Evolutionary conservation across 2,329 filamentous ascomycete genomes (phyloP).

Genomic region (Ophiostoma tasmaniense): DNA sequence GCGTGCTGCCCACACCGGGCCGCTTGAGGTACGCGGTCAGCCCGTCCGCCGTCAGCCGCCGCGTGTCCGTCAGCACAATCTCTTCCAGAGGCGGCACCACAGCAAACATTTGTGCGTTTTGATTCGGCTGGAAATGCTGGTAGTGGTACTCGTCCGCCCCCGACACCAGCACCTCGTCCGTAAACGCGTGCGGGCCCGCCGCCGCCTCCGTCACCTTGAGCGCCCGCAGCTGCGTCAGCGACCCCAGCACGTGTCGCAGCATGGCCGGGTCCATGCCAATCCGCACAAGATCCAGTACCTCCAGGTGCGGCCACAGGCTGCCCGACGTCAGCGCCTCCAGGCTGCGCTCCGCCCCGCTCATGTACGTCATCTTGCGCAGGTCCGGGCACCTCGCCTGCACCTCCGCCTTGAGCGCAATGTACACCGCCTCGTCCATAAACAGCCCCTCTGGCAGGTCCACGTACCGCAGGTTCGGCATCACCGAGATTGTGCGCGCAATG

Average conservation of each 20-base stretch:
- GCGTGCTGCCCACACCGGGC: constrained; percentile 47
- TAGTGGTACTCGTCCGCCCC: background rate
- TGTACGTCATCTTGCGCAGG: constrained; percentile 83
- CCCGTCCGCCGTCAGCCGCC: constrained; percentile 63
- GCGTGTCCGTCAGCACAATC: constrained; percentile 62
- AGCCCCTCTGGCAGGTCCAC: constrained; percentile 86
- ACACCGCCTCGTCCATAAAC: constrained; percentile 70
- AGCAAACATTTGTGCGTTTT: constrained; percentile 45
- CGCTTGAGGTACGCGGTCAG: constrained; percentile 59
- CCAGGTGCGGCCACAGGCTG: constrained; percentile 59
- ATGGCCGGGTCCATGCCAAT: constrained; percentile 62
- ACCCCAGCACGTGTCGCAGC: constrained; percentile 61
- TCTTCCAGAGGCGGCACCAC: constrained; percentile 67
- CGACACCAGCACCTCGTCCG: constrained; percentile 63
- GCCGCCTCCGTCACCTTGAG: constrained; percentile 64
- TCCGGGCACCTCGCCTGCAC: constrained; percentile 75
- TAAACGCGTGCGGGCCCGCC: constrained; percentile 43
- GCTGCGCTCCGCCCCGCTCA: constrained; percentile 66
- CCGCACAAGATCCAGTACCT: constrained; percentile 61
- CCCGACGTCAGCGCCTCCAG: constrained; percentile 61
- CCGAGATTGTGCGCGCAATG: constrained; percentile 75
- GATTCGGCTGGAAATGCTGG: background rate
- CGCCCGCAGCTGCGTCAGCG: constrained; percentile 59
- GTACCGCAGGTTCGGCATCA: constrained; percentile 76
- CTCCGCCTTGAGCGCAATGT: constrained; percentile 69